phyloP scores from a whole-genome alignment of 2,329 filamentous ascomycete species.

The Sordariomycetes sp. region DNA sequence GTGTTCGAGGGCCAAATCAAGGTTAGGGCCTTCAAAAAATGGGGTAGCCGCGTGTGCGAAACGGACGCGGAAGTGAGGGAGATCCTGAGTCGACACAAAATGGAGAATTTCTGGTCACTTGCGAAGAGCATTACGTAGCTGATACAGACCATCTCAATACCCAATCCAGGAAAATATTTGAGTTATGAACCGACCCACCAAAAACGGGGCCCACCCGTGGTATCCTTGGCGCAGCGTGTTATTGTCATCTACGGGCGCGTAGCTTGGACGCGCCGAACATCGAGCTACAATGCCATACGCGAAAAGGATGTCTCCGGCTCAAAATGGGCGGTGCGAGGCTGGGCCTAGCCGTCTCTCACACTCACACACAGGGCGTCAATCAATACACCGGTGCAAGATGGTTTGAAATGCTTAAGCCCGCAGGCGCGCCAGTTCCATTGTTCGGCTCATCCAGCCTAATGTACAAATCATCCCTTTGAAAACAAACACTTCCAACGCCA shows the following conservation, averaged over 20 bases:
- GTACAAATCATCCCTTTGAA: slow-evolving; percentile 4
- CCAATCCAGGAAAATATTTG: neutral
- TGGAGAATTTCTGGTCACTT: slow-evolving; percentile 77
- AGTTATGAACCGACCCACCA: neutral
- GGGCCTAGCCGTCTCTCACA: too few species aligned
- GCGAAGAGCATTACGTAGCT: slow-evolving; percentile 1
- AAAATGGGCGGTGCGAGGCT: too few species aligned
- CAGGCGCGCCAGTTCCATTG: neutral
- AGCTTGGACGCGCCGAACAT: too few species aligned
- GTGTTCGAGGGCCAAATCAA: slow-evolving; percentile 90
- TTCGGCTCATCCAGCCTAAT: slow-evolving; percentile 2
- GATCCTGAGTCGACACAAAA: slow-evolving; percentile 63
- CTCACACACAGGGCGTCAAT: too few species aligned
- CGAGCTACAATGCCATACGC: too few species aligned
- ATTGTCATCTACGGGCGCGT: too few species aligned
- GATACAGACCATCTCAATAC: neutral
- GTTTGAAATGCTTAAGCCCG: neutral
- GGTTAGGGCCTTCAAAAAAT: slow-evolving; percentile 68
- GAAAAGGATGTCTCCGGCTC: too few species aligned
- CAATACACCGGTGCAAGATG: too few species aligned
- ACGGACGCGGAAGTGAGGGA: slow-evolving; percentile 83
- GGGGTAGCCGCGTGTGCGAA: slow-evolving; percentile 84
- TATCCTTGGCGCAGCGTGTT: too few species aligned
- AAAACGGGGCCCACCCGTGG: neutral
- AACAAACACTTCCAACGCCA: slow-evolving; percentile 3